A percentile compares a stretch with the other conserved stretches of the same genome.
Evolutionary conservation across 2,329 filamentous ascomycete species (phyloP).

Genomic region (Ceratocystis alfenasii): DNA sequence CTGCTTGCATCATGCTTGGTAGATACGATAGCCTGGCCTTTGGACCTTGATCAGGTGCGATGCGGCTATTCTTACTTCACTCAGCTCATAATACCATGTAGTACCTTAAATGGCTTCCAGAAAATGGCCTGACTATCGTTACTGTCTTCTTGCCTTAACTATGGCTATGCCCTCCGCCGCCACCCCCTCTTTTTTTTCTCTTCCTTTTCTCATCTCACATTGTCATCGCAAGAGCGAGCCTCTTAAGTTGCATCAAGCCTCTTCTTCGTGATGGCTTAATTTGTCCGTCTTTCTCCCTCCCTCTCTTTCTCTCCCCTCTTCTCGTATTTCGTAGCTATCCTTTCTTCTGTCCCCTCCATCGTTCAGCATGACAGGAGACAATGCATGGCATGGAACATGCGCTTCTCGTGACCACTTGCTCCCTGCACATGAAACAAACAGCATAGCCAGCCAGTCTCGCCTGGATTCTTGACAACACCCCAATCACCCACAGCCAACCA

Average conservation of each 20-base stretch:
- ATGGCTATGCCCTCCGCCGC: too few relatives aligned
- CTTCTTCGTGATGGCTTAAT: too few relatives aligned
- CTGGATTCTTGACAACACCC: background rate
- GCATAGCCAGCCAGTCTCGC: background rate
- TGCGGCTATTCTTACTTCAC: background rate
- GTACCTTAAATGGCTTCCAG: too few relatives aligned
- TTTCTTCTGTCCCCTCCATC: background rate
- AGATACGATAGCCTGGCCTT: background rate
- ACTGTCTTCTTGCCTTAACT: too few relatives aligned
- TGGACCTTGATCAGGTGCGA: background rate
- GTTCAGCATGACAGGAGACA: background rate
- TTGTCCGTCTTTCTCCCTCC: too few relatives aligned
- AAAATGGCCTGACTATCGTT: too few relatives aligned
- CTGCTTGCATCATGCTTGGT: background rate
- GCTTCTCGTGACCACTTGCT: slow-evolving; percentile 1
- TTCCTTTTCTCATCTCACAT: too few relatives aligned
- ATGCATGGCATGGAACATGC: background rate
- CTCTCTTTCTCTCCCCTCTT: background rate
- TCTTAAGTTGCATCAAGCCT: too few relatives aligned
- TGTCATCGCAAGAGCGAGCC: too few relatives aligned
- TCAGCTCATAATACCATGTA: too few relatives aligned
- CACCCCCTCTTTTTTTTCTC: too few relatives aligned
- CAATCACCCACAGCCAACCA: background rate
- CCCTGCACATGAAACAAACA: background rate
- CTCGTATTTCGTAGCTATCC: background rate